Conservation (phyloP, 768 basidiomycete genomes). For the Suillus sp. region DNA sequence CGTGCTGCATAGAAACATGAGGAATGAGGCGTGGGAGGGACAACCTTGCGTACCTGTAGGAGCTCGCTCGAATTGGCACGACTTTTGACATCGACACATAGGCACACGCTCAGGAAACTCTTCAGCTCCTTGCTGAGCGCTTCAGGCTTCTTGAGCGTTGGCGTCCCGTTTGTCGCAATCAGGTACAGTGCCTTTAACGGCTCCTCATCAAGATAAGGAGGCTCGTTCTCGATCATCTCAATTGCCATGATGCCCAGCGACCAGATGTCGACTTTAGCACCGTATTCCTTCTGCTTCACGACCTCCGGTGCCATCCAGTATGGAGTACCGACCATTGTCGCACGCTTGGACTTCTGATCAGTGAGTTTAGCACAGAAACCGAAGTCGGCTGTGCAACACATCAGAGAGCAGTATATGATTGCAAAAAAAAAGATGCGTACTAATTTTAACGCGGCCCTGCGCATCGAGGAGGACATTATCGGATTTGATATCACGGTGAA, state of each 20-base stretch:
- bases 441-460: constrained; percentile 94
- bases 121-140: constrained; percentile 90
- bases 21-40: constrained; percentile 7
- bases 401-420: constrained; percentile 10
- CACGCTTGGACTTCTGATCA: constrained; percentile 94
- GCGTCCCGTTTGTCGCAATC: constrained; percentile 98
- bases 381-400: constrained; percentile 74
- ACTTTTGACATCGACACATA: constrained; percentile 95
- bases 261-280: constrained; percentile 97
- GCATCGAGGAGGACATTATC: constrained; percentile 95
- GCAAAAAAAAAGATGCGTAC: constrained; percentile 49
- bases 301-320: constrained; percentile 99
- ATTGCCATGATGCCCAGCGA: constrained; percentile 98
- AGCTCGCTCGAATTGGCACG: constrained; percentile 88
- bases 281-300: constrained; percentile 96
- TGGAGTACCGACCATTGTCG: constrained; percentile 98
- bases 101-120: constrained; percentile 94
- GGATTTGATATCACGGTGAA: constrained; percentile 96
- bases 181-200: constrained; percentile 92
- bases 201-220: constrained; percentile 94
- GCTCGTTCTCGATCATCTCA: constrained; percentile 99
- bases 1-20: constrained; percentile 61
- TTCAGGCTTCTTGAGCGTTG: constrained; percentile 96
- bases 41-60: constrained; percentile 61
- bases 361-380: constrained; percentile 96